These are phyloP conservation scores for Colletotrichum paranaense DNA, from an alignment of 2,329 filamentous ascomycete genomes.

Conservation along the genomic window DNA sequence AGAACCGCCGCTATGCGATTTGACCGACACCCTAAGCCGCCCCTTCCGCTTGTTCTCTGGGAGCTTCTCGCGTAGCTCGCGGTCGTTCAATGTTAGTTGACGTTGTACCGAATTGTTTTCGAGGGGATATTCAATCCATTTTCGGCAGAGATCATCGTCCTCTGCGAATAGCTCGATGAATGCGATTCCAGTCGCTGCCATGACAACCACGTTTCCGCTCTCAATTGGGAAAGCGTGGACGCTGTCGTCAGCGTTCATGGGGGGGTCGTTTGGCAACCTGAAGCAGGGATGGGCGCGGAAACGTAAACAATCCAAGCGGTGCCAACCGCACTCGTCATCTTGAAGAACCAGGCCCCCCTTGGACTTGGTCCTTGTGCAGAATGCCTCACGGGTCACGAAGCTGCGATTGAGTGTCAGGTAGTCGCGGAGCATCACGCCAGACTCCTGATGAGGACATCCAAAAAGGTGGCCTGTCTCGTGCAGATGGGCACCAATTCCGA, in stretches of 20 bases:
- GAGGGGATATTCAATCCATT: slow-evolving; percentile 83
- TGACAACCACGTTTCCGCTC: slow-evolving; percentile 78
- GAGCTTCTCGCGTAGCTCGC: slow-evolving; percentile 76
- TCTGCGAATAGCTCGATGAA: slow-evolving; percentile 86
- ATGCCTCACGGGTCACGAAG: slow-evolving; percentile 85
- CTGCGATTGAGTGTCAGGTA: slow-evolving; percentile 87
- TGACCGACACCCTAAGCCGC: slow-evolving; percentile 77
- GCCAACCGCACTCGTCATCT: slow-evolving; percentile 90
- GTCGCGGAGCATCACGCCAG: slow-evolving; percentile 91
- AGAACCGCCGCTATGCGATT: slow-evolving; percentile 79
- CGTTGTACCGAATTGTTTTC: slow-evolving; percentile 72
- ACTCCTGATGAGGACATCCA: slow-evolving; percentile 89
- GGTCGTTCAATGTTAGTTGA: slow-evolving; percentile 80
- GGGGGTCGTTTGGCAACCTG: slow-evolving; percentile 79
- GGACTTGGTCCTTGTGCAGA: slow-evolving; percentile 86
- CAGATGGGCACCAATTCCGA: slow-evolving; percentile 92
- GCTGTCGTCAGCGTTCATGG: slow-evolving; percentile 74
- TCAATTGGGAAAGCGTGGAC: slow-evolving; percentile 90
- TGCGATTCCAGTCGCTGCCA: slow-evolving; percentile 83
- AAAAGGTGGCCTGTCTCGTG: slow-evolving; percentile 93
- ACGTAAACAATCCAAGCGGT: slow-evolving; percentile 86
- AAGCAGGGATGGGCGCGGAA: slow-evolving; percentile 95
- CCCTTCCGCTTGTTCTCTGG: slow-evolving; percentile 79
- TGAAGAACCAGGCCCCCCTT: slow-evolving; percentile 81
- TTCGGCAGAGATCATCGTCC: slow-evolving; percentile 82